Conservation (phyloP, 176 grass and related monocot genomes). For the Raddia guianensis region DNA sequence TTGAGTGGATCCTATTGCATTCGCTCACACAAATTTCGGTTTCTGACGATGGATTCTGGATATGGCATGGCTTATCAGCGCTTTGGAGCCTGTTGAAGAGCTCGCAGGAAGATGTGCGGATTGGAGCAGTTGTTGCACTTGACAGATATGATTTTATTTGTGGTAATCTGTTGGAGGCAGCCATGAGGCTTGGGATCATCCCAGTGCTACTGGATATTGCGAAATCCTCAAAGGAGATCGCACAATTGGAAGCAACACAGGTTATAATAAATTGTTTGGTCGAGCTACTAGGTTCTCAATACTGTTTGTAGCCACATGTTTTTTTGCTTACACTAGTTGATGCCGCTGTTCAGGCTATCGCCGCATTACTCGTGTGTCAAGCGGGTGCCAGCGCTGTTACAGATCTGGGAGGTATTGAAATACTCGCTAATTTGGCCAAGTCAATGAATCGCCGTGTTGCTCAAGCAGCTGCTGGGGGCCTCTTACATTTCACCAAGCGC, state of each 20-base stretch:
- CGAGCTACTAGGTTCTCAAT: conserved; percentile 7
- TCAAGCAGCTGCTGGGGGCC: conserved; percentile 97
- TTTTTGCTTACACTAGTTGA: conserved; percentile 34
- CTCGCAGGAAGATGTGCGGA: conserved; percentile 89
- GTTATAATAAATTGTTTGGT: conserved; percentile 40
- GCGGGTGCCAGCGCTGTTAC: conserved; percentile 91
- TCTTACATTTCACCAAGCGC: conserved; percentile 83
- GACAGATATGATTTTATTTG: conserved; percentile 52
- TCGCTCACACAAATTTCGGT: conserved; percentile 7
- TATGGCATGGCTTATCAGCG: conserved; percentile 46
- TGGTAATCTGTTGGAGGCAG: conserved; percentile 62
- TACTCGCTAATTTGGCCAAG: conserved; percentile 80
- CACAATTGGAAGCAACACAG: conserved; percentile 95
- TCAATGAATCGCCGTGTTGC: conserved; percentile 91
- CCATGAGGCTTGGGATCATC: conserved; percentile 85
- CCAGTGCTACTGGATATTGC: conserved; percentile 84
- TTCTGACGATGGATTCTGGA: too few relatives aligned
- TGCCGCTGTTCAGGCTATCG: conserved; percentile 77
- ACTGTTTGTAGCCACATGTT: conserved; percentile 11
- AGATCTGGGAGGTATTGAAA: conserved; percentile 86
- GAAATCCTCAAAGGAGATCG: conserved; percentile 76
- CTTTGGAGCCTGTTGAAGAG: conserved; percentile 78
- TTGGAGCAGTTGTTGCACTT: conserved; percentile 78
- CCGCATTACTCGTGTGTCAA: conserved; percentile 85
- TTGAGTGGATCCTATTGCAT: conserved; percentile 88